phyloP scores from a whole-genome alignment of 2,329 filamentous ascomycete species.

The Mycogone perniciosa region DNA sequence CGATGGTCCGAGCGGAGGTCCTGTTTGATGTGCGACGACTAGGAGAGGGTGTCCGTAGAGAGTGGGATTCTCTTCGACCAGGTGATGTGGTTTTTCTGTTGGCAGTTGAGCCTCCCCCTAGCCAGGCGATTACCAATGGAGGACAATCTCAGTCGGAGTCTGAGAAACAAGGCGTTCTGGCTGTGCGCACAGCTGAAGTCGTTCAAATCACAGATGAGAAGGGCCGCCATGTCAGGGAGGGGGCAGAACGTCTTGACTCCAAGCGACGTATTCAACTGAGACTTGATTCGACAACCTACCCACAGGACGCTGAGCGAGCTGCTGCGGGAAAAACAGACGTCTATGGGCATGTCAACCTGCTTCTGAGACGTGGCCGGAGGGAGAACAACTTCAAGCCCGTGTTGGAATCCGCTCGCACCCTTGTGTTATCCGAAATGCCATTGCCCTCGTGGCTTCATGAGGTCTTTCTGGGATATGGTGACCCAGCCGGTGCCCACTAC shows the following conservation, averaged over 20 bases:
- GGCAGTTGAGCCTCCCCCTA: conserved; percentile 58
- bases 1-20: conserved; percentile 80
- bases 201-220: conserved; percentile 82
- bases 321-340: conserved; percentile 66
- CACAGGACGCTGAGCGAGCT: conserved; percentile 62
- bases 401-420: conserved; percentile 80
- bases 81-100: conserved; percentile 89
- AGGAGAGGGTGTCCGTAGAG: conserved; percentile 66
- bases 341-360: conserved; percentile 78
- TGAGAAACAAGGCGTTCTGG: conserved; percentile 60
- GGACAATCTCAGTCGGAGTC: conserved; percentile 36
- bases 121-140: conserved; percentile 49
- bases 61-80: conserved; percentile 83
- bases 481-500: conserved; percentile 82
- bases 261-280: conserved; percentile 71
- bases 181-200: conserved; percentile 77
- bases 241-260: conserved; percentile 54
- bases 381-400: conserved; percentile 98
- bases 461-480: conserved; percentile 94
- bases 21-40: conserved; percentile 74
- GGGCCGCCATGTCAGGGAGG: conserved; percentile 63
- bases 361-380: conserved; percentile 73
- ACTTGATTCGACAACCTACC: conserved; percentile 72
- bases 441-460: conserved; percentile 91
- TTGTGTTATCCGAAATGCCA: conserved; percentile 78